These are phyloP conservation scores for Alternaria sp. DNA, from an alignment of 2,329 filamentous ascomycete species.

Conservation along the genomic window DNA sequence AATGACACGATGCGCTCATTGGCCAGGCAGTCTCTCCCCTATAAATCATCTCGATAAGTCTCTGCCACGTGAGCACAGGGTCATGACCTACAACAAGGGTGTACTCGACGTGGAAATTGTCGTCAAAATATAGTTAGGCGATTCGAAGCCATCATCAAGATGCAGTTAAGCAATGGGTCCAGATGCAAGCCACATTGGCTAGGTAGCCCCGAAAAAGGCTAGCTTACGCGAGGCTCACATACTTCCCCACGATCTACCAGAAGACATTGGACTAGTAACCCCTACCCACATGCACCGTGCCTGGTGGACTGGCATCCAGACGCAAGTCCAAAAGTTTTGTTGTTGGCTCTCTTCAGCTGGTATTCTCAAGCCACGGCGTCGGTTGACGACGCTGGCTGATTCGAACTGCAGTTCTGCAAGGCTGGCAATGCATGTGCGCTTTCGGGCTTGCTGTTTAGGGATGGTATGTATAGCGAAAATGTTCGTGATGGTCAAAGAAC, in stretches of 20 bases:
- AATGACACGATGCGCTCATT: neutral
- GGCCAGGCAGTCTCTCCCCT: too few relatives aligned
- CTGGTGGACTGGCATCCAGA: neutral
- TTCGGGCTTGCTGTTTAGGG: neutral
- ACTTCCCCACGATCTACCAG: neutral
- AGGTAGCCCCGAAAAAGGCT: too few relatives aligned
- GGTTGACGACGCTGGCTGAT: neutral
- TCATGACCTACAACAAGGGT: neutral
- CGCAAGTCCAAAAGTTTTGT: neutral
- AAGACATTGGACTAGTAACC: neutral
- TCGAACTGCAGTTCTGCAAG: neutral
- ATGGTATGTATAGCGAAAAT: neutral
- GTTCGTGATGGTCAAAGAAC: neutral
- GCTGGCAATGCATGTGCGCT: neutral
- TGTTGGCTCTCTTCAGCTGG: neutral
- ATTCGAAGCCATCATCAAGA: neutral
- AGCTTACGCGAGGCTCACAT: neutral
- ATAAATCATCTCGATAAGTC: neutral
- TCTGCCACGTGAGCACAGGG: neutral
- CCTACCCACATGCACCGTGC: neutral
- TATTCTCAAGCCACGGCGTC: neutral
- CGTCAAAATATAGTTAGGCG: neutral
- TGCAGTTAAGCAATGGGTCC: neutral
- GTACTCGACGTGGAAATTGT: neutral
- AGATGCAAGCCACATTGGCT: neutral